Evolutionary conservation across 1,139 yeast species (phyloP).

Genomic region (Nakaseomyces nivariensis): DNA sequence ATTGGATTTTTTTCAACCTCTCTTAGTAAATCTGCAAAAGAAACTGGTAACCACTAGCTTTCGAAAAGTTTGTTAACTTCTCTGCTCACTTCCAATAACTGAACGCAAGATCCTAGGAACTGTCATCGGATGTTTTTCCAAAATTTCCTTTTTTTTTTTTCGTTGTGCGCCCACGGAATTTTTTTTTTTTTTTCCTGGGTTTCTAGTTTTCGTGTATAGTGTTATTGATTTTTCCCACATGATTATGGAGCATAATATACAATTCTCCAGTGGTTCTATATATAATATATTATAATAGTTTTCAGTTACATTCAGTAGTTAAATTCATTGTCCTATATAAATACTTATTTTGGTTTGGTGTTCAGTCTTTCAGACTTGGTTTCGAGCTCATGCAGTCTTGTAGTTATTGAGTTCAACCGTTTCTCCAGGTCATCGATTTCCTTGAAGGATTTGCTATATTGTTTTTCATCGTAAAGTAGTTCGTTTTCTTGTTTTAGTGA

Average conservation of each 20-base stretch:
- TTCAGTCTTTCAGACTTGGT: constrained; percentile 6
- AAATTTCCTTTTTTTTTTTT: neutral
- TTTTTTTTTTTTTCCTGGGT: too few species aligned
- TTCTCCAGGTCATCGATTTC: constrained; percentile 10
- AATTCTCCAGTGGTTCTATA: too few species aligned
- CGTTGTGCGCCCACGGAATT: neutral
- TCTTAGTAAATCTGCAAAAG: neutral
- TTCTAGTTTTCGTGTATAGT: too few species aligned
- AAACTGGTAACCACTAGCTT: too few species aligned
- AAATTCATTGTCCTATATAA: too few species aligned
- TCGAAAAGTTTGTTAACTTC: too few species aligned
- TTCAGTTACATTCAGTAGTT: too few species aligned
- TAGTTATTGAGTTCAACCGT: constrained; percentile 9
- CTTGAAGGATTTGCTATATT: neutral
- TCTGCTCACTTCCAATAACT: too few species aligned
- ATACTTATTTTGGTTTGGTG: too few species aligned
- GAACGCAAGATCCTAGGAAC: neutral
- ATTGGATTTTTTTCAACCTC: neutral
- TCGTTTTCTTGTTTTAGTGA: constrained; percentile 18
- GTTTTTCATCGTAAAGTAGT: constrained; percentile 10
- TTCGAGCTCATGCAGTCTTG: constrained; percentile 8
- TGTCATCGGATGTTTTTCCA: neutral
- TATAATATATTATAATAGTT: too few species aligned
- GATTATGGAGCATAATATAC: too few species aligned
- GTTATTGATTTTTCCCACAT: too few species aligned